A percentile compares a stretch with the other conserved stretches of the same genome.
Conservation (phyloP, 495 filamentous ascomycete genomes). For the Hypoxylon crocopeplum region DNA sequence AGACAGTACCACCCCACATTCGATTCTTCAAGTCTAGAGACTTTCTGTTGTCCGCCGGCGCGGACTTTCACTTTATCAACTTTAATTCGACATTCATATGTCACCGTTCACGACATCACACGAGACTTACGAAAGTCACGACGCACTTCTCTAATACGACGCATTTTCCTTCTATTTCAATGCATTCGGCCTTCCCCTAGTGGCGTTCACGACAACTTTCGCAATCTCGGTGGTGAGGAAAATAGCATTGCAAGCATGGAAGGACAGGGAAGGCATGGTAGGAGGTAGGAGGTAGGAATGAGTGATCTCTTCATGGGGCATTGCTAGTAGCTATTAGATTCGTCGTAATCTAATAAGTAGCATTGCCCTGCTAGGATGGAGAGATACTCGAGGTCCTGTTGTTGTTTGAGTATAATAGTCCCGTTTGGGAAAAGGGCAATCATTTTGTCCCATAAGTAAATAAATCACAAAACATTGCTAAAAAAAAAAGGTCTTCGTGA, state of each 20-base stretch:
- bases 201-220: slow-evolving; percentile 36
- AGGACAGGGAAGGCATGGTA: slow-evolving; percentile 21
- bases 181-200: slow-evolving; percentile 14
- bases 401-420: slow-evolving; percentile 39
- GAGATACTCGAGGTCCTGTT: slow-evolving; percentile 8
- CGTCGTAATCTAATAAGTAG: slow-evolving; percentile 25
- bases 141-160: slow-evolving; percentile 14
- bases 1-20: no score
- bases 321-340: slow-evolving; percentile 17
- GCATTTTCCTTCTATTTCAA: slow-evolving; percentile 7
- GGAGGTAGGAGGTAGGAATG: slow-evolving; percentile 1
- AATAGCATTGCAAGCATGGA: slow-evolving; percentile 21
- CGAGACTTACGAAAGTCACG: slow-evolving; percentile 22
- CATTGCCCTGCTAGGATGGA: background rate
- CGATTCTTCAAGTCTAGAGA: no score
- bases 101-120: slow-evolving; percentile 21
- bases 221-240: slow-evolving; percentile 11
- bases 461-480: no score
- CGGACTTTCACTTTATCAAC: slow-evolving; percentile 13
- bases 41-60: no score
- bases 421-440: background rate
- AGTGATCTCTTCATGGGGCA: slow-evolving; percentile 24
- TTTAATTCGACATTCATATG: slow-evolving; percentile 25
- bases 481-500: no score
- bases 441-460: no score